Percentiles rank a stretch among this genome's conserved stretches.
phyloP scores from a whole-genome alignment of 768 basidiomycete genomes.

The Amyloporia xantha region DNA sequence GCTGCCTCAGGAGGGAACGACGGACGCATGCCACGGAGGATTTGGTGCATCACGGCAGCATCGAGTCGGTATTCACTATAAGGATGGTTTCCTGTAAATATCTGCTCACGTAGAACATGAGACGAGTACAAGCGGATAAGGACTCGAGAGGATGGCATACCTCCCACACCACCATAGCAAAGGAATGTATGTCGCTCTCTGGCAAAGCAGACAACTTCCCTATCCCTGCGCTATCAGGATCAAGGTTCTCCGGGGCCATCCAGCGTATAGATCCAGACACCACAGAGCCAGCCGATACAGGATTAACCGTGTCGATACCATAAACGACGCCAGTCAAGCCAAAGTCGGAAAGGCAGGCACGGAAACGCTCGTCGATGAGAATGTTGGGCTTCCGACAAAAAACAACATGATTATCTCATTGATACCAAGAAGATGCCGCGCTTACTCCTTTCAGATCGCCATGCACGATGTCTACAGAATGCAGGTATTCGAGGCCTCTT shows the following conservation, averaged over 20 bases:
- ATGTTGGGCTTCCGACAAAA: constrained; percentile 15
- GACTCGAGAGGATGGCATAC: too few relatives aligned
- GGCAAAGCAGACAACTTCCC: constrained; percentile 2
- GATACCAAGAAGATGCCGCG: background rate
- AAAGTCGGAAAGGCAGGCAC: constrained; percentile 19
- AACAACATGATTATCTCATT: background rate
- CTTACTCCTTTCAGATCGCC: constrained; percentile 20
- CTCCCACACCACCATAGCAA: constrained; percentile 12
- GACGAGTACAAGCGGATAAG: too few relatives aligned
- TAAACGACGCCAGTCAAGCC: constrained; percentile 15
- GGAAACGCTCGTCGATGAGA: constrained; percentile 14
- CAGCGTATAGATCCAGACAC: constrained; percentile 12
- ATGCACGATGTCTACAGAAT: constrained; percentile 18
- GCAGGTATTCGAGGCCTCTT: constrained; percentile 17
- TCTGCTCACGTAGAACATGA: too few relatives aligned
- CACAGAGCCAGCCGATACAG: background rate
- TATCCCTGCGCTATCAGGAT: background rate
- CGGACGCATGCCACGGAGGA: constrained; percentile 2
- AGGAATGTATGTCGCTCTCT: constrained; percentile 16
- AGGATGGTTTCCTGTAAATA: constrained; percentile 1
- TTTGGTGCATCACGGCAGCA: background rate
- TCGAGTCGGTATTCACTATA: constrained; percentile 1
- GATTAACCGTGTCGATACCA: constrained; percentile 8
- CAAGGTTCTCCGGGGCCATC: constrained; percentile 18
- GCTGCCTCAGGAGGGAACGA: background rate